These are phyloP conservation scores for Phyllosticta citriasiana DNA, from an alignment of 2,329 filamentous ascomycete species.

Conservation along the genomic window DNA sequence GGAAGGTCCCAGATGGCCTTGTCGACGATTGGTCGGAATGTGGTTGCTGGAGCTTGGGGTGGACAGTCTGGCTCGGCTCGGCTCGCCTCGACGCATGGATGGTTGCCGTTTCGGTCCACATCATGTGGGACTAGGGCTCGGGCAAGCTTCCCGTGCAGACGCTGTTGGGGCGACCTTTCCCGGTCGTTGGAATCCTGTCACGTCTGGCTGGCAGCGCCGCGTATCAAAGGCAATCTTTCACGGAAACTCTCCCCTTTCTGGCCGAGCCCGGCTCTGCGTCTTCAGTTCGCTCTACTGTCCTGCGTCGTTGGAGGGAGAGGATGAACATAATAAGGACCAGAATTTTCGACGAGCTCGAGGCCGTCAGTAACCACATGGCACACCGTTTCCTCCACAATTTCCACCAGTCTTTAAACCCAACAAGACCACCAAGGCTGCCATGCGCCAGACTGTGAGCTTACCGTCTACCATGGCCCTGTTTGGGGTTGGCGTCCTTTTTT, in stretches of 20 bases:
- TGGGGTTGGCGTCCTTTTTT: slow-evolving; percentile 19
- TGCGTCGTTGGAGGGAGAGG: not conserved
- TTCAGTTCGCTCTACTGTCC: not conserved
- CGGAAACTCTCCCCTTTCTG: not conserved
- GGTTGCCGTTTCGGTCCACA: not conserved
- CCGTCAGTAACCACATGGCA: not conserved
- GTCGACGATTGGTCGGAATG: not conserved
- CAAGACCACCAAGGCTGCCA: not conserved
- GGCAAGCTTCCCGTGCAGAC: not conserved
- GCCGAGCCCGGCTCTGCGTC: not conserved
- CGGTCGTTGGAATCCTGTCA: not conserved
- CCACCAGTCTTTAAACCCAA: not conserved
- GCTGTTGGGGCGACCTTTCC: not conserved
- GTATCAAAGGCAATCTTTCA: not conserved
- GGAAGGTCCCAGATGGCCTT: not conserved
- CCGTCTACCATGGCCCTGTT: slow-evolving; percentile 19
- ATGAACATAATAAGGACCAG: not conserved
- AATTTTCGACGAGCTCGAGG: not conserved
- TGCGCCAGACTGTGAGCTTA: not conserved
- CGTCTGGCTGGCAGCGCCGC: not conserved
- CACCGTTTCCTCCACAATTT: not conserved
- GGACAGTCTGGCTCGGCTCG: not conserved
- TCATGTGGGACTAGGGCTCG: not conserved
- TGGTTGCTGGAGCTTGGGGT: not conserved
- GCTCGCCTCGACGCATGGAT: not conserved